Percentiles rank a stretch among this genome's conserved stretches.
Conservation (phyloP, 805 yeast species). For the Candida loeiensis region DNA sequence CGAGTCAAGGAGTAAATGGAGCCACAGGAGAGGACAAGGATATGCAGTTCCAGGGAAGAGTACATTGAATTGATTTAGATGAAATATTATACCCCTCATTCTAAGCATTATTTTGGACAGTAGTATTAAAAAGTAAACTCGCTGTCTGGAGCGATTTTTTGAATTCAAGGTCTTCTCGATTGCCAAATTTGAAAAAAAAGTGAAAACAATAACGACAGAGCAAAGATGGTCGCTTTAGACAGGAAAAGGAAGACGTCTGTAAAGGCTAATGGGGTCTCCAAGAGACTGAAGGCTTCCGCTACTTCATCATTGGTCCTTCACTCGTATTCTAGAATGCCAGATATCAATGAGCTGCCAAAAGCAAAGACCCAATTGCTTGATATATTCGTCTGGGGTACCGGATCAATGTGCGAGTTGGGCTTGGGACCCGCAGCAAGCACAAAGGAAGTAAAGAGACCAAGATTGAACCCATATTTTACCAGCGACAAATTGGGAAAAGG, state of each 20-base stretch:
- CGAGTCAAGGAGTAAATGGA: conserved; percentile 39
- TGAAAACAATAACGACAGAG: background rate
- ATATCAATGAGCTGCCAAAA: conserved; percentile 39
- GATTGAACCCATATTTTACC: conserved; percentile 75
- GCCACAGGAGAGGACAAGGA: conserved; percentile 35
- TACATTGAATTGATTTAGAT: conserved; percentile 24
- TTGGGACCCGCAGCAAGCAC: conserved; percentile 92
- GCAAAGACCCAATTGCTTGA: conserved; percentile 53
- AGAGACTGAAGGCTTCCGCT: conserved; percentile 12
- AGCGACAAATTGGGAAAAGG: conserved; percentile 41
- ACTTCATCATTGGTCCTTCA: conserved; percentile 45
- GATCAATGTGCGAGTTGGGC: conserved; percentile 96
- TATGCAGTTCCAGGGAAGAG: conserved; percentile 33
- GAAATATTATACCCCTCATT: conserved; percentile 1
- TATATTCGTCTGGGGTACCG: conserved; percentile 92
- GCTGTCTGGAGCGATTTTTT: no score
- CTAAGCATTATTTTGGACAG: background rate
- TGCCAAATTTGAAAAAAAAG: conserved; percentile 2
- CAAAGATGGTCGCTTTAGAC: conserved; percentile 41
- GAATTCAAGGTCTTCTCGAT: background rate
- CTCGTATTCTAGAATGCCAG: conserved; percentile 46
- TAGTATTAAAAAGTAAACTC: no score
- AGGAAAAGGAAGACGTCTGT: conserved; percentile 32
- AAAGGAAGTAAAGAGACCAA: conserved; percentile 93
- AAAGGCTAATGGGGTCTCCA: conserved; percentile 16